These are phyloP conservation scores for Eucalyptus sideroxylon DNA, from an alignment of 345 rosid species.

Conservation along the genomic window DNA sequence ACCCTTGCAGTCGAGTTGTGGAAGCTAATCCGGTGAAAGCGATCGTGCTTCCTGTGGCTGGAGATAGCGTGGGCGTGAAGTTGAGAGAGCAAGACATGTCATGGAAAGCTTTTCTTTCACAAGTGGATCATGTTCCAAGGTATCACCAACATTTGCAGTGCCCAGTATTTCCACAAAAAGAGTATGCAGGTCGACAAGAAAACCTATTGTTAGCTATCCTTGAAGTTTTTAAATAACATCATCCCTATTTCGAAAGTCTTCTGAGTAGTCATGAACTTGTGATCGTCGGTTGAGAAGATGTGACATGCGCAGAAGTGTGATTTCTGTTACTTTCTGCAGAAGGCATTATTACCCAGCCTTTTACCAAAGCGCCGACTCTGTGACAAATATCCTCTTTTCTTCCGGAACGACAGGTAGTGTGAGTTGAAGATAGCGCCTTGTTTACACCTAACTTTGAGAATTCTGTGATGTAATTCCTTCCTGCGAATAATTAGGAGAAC, in stretches of 20 bases:
- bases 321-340: slow-evolving; percentile 12
- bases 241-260: not conserved
- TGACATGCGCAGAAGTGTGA: not conserved
- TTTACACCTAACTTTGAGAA: not conserved
- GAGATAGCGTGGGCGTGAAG: slow-evolving; percentile 26
- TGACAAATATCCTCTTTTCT: slow-evolving; percentile 77
- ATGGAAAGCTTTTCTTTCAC: slow-evolving; percentile 60
- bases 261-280: not conserved
- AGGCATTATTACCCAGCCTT: slow-evolving; percentile 25
- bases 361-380: slow-evolving; percentile 46
- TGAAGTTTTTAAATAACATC: not conserved
- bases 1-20: slow-evolving; percentile 53
- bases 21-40: slow-evolving; percentile 64
- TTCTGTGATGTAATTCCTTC: not conserved
- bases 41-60: slow-evolving; percentile 63
- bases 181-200: not conserved
- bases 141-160: not conserved
- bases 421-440: not conserved
- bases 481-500: slow-evolving; percentile 43
- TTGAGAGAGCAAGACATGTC: slow-evolving; percentile 61
- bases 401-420: slow-evolving; percentile 83
- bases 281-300: not conserved
- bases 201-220: not conserved
- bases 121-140: slow-evolving; percentile 27
- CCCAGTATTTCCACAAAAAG: not conserved